Base-by-base conservation (phyloP, 257 asterid species). In the Nicotiana tabacum region DNA sequence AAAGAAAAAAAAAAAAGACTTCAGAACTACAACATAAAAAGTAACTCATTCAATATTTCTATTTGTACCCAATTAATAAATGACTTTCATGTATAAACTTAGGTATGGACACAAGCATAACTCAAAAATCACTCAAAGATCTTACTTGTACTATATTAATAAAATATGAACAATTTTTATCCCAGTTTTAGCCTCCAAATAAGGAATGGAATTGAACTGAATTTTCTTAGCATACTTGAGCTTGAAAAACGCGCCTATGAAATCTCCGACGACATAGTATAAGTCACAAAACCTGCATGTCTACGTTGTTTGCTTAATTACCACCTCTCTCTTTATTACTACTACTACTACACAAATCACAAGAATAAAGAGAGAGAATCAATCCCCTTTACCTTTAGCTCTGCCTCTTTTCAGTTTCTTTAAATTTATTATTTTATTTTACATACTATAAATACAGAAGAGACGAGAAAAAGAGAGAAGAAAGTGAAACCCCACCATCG, bases 211-310 rank as follows among this genome's bases (percentile, higher is more conserved):
- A 81, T 84, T 84, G 30, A 77, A 81, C 82, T 24, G 48, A 9
- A 6, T 43, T 43, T 58, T 58, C 4, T 58, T 43, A 7, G 11
- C 11, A 43, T 43, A 43, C 11, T 43, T 43, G 48, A 9, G 12
- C 12, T 43, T 43, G 51, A 43, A 43, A 43, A 43, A 43, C 51
- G 51, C 12, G 12, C 51, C 51, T 9, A 43, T 0, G 48, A 39
- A 39, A 39, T 6, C 6, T 87, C 87, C 83, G 91, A 90, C 87
- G 93, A 91, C 85, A 77, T 86, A 77, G 88, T 89, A 81, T 60
- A 85, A 43, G 90, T 91, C 97, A 89, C 91, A 88, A 86, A 87
- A 85, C 87, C 86, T 90, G 90, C 92, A 89, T 91, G 93, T 86
- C 83, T 53, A 90, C 87, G 88, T 78, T 87, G 65, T 85, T 72